A percentile compares a stretch with the other conserved stretches of the same genome.
These are phyloP conservation scores for Fusarium camptoceras DNA, from an alignment of 2,329 filamentous ascomycete genomes.

Conservation along the genomic window DNA sequence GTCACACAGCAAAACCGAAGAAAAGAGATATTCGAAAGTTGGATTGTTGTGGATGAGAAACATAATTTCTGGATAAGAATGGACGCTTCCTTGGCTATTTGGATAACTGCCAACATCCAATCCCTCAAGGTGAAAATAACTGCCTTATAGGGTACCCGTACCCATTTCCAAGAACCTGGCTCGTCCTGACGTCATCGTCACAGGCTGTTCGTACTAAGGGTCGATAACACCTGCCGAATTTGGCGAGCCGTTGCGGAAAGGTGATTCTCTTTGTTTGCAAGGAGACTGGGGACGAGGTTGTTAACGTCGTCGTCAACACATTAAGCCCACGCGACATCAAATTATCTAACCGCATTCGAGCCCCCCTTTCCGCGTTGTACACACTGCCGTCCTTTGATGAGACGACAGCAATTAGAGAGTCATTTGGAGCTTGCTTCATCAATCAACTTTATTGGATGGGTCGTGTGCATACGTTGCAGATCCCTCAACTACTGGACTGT, in stretches of 20 bases:
- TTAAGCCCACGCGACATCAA: not conserved
- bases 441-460: slow-evolving; percentile 10
- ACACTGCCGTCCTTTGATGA: not conserved
- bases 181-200: slow-evolving; percentile 28
- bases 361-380: not conserved
- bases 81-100: not conserved
- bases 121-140: not conserved
- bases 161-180: not conserved
- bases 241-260: slow-evolving; percentile 7
- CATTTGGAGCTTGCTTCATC: not conserved
- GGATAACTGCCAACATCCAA: not conserved
- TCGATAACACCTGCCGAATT: slow-evolving; percentile 26
- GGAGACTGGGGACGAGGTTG: not conserved
- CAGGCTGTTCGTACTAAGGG: not conserved
- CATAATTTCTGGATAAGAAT: not conserved
- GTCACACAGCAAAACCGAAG: not conserved
- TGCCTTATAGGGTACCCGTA: not conserved
- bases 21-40: not conserved
- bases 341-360: not conserved
- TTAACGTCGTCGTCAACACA: not conserved
- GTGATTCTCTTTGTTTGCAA: not conserved
- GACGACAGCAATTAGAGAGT: not conserved
- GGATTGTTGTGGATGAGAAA: not conserved
- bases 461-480: slow-evolving; percentile 14
- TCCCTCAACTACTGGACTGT: slow-evolving; percentile 6